Evolutionary conservation across 2,329 filamentous ascomycete species (phyloP).

Genomic region (Botryotinia globosa): DNA sequence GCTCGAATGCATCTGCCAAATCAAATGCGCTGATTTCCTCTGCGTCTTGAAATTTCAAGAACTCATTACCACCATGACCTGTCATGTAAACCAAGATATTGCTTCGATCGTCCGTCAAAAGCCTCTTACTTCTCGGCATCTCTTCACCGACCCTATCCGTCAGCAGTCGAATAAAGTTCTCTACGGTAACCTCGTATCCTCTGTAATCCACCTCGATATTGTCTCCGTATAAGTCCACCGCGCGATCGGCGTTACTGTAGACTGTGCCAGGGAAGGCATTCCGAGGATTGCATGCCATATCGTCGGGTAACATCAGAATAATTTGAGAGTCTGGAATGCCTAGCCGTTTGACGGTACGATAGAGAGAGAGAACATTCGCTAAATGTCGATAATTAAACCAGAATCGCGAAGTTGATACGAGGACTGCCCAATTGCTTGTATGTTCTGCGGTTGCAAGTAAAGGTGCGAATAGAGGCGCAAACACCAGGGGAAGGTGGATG

Average conservation of each 20-base stretch:
- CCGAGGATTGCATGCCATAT: conserved; percentile 98
- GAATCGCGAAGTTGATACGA: conserved; percentile 97
- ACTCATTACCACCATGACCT: conserved; percentile 95
- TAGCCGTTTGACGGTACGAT: conserved; percentile 95
- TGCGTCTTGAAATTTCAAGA: conserved; percentile 96
- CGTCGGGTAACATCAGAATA: conserved; percentile 99
- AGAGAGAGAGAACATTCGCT: conserved; percentile 94
- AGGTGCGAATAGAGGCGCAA: conserved; percentile 49
- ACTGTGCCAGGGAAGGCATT: conserved; percentile 97
- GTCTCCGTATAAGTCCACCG: conserved; percentile 93
- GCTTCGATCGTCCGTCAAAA: conserved; percentile 91
- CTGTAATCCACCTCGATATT: conserved; percentile 99
- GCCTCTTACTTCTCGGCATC: conserved; percentile 88
- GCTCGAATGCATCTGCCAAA: conserved; percentile 92
- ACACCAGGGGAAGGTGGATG: conserved; percentile 43
- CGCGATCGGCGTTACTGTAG: conserved; percentile 96
- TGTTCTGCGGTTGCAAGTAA: conserved; percentile 59
- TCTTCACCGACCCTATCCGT: conserved; percentile 93
- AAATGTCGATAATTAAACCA: conserved; percentile 99
- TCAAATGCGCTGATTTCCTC: conserved; percentile 98
- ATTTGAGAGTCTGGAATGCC: conserved; percentile 98
- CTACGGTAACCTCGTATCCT: conserved; percentile 97
- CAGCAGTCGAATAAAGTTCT: conserved; percentile 94
- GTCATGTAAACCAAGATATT: conserved; percentile 99
- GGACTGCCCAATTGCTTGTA: conserved; percentile 98